Evolutionary conservation across 345 rosid species (phyloP).

Genomic region (Eucalyptus marginata): DNA sequence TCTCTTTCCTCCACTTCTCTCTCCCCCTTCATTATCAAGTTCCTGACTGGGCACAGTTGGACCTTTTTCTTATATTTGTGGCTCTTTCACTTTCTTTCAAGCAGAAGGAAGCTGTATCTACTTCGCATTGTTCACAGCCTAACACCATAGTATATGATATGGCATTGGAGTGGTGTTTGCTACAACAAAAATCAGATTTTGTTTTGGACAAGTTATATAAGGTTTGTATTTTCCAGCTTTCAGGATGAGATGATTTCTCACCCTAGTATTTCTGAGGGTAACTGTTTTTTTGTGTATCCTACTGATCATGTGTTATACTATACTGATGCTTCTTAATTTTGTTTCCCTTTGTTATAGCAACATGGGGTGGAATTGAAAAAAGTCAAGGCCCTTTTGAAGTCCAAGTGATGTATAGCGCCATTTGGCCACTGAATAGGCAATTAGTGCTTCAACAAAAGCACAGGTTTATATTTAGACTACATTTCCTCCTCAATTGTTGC

Average conservation of each 20-base stretch:
- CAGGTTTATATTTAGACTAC: not conserved
- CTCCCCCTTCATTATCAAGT: not conserved
- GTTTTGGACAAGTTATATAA: constrained; percentile 16
- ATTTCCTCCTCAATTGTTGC: not conserved
- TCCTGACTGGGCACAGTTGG: not conserved
- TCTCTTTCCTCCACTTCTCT: not conserved
- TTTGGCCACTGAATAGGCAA: not conserved
- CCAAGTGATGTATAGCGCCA: constrained; percentile 9
- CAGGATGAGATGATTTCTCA: not conserved
- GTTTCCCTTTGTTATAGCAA: constrained; percentile 20
- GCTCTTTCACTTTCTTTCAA: not conserved
- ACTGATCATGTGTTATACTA: not conserved
- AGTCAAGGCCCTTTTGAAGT: constrained; percentile 27
- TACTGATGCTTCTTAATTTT: not conserved
- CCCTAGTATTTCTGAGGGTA: not conserved
- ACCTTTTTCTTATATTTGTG: not conserved
- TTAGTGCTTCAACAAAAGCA: not conserved
- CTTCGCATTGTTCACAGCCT: constrained; percentile 85
- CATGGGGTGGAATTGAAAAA: constrained; percentile 37
- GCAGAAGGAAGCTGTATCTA: constrained; percentile 73
- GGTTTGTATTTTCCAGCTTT: constrained; percentile 18
- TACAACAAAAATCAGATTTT: constrained; percentile 27
- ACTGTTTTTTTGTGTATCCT: not conserved
- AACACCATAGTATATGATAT: constrained; percentile 78
- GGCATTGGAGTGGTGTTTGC: constrained; percentile 82